Base-by-base conservation (phyloP, 176 grass and related monocot species). In the Oryza officinalis region DNA sequence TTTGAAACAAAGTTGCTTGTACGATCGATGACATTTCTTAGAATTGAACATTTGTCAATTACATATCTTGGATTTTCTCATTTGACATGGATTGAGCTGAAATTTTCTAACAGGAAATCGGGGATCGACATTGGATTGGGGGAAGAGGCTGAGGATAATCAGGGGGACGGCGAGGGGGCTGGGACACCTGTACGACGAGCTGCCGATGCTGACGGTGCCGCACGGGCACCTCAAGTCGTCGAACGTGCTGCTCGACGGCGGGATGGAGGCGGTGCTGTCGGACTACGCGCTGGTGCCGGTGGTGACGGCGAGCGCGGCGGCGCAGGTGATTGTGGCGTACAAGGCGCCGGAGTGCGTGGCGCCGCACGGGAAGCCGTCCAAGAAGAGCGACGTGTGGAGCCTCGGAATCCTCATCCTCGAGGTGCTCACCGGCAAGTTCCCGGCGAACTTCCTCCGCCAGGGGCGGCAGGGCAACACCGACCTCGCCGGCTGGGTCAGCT, bases 371-470 rank as follows among this genome's bases (percentile, higher is more conserved):
- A 87, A 85, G 63, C 89, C 93, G 66, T 90, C 89, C 3, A 99
- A 94, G 68, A 99, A 99, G 91, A 99, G 93, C 70, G 96, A 99
- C 65, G 89, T 96, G 12, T 99, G 96, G 96, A 94, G 89, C 86
- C 81, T 96, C 6, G 96, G 93, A 2, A 76, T 94, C 8, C 93
- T 96, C 63, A 90, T 94, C 50, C 87, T 96, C 6, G 93, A 99
- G 88, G 74, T 94, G 4, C 75, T 96, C 50, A 96, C 96, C 0
- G 89, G 91, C 17, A 91, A 93, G 69, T 90, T 84, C n/a, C 91
- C 83, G 35, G 92, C 81, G 1, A 78, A 69, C 38, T 88, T 90
- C 47, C 79, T 88, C 59, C 52, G 31, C 27, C 66, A 87, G 63
- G 84, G 88, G 17, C 40, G 80, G 33, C 86, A 85, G 70, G 49